Evolutionary conservation across 352 stramenopile species (phyloP).

Genomic region (Hyaloperonospora arabidopsidis): DNA sequence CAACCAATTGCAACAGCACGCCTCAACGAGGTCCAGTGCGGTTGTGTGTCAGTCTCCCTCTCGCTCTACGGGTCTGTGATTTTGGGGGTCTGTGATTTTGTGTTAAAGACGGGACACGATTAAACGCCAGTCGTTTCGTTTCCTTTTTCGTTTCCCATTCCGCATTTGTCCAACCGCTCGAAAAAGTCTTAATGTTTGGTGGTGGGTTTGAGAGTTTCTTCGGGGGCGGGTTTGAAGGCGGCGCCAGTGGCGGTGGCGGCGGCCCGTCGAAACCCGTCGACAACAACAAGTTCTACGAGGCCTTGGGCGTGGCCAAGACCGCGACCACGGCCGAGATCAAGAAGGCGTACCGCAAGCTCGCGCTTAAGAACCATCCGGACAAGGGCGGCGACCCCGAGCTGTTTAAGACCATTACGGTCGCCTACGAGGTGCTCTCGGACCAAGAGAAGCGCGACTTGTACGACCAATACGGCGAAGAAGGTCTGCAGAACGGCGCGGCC

Average conservation of each 20-base stretch:
- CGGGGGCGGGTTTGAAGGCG: slow-evolving; percentile 62
- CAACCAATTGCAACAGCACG: too few species aligned
- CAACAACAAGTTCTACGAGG: slow-evolving; percentile 87
- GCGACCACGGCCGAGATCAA: slow-evolving; percentile 82
- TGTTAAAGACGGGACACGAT: too few species aligned
- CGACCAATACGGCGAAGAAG: slow-evolving; percentile 96
- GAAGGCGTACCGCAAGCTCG: slow-evolving; percentile 87
- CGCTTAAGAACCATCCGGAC: slow-evolving; percentile 95
- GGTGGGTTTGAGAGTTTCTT: slow-evolving; percentile 85
- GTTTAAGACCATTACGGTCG: slow-evolving; percentile 91
- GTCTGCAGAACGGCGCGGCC: slow-evolving; percentile 87
- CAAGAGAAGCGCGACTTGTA: slow-evolving; percentile 85
- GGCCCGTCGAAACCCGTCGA: slow-evolving; percentile 61
- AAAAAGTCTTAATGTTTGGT: slow-evolving; percentile 50
- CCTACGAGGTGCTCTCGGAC: slow-evolving; percentile 96
- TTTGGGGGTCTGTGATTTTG: too few species aligned
- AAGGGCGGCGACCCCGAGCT: slow-evolving; percentile 96
- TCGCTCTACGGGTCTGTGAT: too few species aligned
- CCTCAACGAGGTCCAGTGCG: too few species aligned
- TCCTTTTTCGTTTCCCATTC: too few species aligned
- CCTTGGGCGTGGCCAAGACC: slow-evolving; percentile 79
- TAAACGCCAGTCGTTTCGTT: too few species aligned
- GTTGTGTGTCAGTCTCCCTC: too few species aligned
- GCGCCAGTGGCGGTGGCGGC: slow-evolving; percentile 22
- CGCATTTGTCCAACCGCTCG: too few species aligned